A percentile compares a stretch with the other conserved stretches of the same genome.
These are phyloP conservation scores for Triticum timopheevii DNA, from an alignment of 176 grass and related monocot species.

Conservation along the genomic window DNA sequence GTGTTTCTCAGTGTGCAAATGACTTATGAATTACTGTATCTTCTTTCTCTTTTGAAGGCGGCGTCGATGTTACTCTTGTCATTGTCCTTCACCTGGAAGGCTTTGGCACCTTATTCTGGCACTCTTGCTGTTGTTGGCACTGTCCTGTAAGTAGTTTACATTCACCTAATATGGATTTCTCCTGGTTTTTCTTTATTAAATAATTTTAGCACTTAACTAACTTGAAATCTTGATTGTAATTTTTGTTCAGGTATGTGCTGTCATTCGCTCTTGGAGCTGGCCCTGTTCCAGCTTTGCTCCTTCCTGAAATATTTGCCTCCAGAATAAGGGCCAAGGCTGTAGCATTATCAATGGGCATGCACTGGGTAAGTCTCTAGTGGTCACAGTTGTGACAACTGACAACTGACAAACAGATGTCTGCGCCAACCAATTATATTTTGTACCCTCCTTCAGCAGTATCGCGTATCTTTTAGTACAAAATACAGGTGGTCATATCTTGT, in stretches of 20 bases:
- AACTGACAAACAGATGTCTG: background rate
- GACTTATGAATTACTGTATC: background rate
- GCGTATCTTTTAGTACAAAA: conserved; percentile 1
- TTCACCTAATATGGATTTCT: background rate
- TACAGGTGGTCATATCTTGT: background rate
- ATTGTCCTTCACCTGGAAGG: conserved; percentile 87
- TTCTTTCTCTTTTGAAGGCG: conserved; percentile 55
- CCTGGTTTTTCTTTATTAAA: conserved; percentile 2
- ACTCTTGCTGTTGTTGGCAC: conserved; percentile 88
- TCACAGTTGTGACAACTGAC: background rate
- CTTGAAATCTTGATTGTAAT: conserved; percentile 27
- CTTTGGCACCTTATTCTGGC: conserved; percentile 87
- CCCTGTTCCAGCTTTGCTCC: conserved; percentile 89
- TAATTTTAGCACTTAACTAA: background rate
- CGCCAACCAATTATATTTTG: background rate
- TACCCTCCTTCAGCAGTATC: background rate
- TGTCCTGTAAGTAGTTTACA: conserved; percentile 70
- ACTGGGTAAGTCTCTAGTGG: conserved; percentile 73
- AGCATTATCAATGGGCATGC: conserved; percentile 94
- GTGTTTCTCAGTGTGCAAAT: conserved; percentile 1
- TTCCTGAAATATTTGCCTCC: conserved; percentile 98
- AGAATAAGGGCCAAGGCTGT: conserved; percentile 99
- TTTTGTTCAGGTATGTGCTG: conserved; percentile 75
- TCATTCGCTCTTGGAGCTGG: conserved; percentile 97
- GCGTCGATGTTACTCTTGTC: conserved; percentile 89